phyloP scores from a whole-genome alignment of 2,329 filamentous ascomycete species.

The Diaporthe aspalathi region DNA sequence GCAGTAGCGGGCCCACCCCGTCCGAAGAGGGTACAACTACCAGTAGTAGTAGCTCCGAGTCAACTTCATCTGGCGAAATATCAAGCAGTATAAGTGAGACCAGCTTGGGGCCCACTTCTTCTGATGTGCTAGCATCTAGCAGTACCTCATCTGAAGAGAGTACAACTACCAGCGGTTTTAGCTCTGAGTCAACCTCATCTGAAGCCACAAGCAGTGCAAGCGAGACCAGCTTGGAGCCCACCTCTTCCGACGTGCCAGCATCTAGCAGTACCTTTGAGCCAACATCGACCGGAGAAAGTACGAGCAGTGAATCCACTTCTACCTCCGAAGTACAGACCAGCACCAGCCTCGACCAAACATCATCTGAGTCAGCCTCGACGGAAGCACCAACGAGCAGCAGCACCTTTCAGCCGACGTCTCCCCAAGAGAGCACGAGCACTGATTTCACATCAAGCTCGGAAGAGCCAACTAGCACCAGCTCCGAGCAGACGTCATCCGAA shows the following conservation, averaged over 20 bases:
- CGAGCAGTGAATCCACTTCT: neutral
- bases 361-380: neutral
- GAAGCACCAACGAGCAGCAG: neutral
- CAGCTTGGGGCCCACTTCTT: neutral
- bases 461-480: neutral
- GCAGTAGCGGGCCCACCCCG: no score
- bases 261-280: neutral
- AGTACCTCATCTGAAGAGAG: neutral
- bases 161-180: neutral
- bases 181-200: neutral
- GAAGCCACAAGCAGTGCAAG: conserved; percentile 5
- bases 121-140: neutral
- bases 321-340: neutral
- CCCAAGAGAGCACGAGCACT: neutral
- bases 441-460: neutral
- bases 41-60: no score
- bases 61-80: neutral
- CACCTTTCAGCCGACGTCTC: neutral
- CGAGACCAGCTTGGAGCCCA: neutral
- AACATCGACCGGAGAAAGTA: neutral
- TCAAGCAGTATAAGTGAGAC: no score
- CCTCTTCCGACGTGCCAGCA: neutral
- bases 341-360: neutral
- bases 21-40: no score
- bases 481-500: neutral